Evolutionary conservation across 805 yeast genomes (phyloP).

Genomic region (Nakazawaea wyomingensis): DNA sequence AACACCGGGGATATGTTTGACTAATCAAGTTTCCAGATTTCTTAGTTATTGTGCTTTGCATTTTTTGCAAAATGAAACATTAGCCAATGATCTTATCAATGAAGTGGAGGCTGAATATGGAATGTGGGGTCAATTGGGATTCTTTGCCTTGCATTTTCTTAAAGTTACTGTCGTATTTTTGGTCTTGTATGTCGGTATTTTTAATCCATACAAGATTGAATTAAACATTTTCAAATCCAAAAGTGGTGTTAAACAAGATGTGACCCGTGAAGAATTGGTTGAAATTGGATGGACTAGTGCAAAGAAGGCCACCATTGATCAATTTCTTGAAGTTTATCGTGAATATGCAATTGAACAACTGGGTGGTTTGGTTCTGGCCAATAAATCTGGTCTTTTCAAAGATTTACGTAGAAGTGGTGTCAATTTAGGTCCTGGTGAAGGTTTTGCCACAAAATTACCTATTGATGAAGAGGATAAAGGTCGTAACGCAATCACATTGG

Average conservation of each 20-base stretch:
- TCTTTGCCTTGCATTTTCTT: constrained; percentile 66
- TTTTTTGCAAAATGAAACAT: constrained; percentile 31
- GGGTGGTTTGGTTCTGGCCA: constrained; percentile 78
- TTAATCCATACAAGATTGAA: constrained; percentile 66
- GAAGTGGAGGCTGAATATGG: constrained; percentile 41
- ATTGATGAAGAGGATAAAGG: constrained; percentile 32
- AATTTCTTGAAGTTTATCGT: constrained; percentile 66
- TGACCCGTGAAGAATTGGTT: constrained; percentile 51
- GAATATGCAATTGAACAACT: constrained; percentile 54
- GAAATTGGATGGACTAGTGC: constrained; percentile 94
- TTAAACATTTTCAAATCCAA: constrained; percentile 26
- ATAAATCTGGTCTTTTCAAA: constrained; percentile 63
- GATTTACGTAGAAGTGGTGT: constrained; percentile 55
- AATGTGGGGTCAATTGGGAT: constrained; percentile 51
- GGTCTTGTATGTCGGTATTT: constrained; percentile 60
- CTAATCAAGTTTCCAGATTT: constrained; percentile 46
- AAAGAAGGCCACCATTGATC: constrained; percentile 63
- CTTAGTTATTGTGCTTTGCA: constrained; percentile 23
- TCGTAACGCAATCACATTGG: constrained; percentile 30
- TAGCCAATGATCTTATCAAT: constrained; percentile 42
- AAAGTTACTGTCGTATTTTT: constrained; percentile 55
- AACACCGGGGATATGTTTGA: constrained; percentile 84
- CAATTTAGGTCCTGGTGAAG: constrained; percentile 70
- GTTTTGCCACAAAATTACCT: constrained; percentile 56
- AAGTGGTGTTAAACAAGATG: constrained; percentile 27